Conservation (phyloP, 345 rosid species). For the Firmiana major region DNA sequence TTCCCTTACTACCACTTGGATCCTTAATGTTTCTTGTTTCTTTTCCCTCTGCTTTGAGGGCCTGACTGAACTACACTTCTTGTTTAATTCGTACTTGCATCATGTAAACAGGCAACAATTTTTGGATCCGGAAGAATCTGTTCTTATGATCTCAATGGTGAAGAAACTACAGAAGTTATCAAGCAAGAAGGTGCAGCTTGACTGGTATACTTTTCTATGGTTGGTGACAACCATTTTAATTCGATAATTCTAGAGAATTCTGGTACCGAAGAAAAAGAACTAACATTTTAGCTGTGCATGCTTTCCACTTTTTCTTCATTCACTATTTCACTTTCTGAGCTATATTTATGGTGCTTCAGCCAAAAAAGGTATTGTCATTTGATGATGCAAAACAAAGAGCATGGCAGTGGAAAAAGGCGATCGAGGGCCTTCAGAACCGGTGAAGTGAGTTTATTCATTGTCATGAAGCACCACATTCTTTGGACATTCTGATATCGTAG, state of each 20-base stretch:
- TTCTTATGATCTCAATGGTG: conserved; percentile 92
- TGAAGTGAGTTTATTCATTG: conserved; percentile 29
- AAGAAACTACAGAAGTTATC: conserved; percentile 88
- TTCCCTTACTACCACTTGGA: too few species aligned
- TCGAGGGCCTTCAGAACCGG: conserved; percentile 82
- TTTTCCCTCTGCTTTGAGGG: not conserved
- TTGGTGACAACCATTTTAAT: not conserved
- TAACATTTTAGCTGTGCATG: not conserved
- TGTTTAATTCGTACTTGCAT: not conserved
- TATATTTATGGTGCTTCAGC: too few species aligned
- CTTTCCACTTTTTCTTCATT: not conserved
- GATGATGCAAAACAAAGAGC: conserved; percentile 95
- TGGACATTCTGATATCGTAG: conserved; percentile 21
- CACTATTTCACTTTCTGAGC: not conserved
- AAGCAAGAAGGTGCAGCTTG: conserved; percentile 89
- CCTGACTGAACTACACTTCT: not conserved
- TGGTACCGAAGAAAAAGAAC: not conserved
- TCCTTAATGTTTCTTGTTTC: not conserved
- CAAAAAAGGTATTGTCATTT: conserved; percentile 93
- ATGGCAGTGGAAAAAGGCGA: conserved; percentile 88
- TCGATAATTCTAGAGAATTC: not conserved
- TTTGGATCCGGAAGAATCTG: conserved; percentile 89
- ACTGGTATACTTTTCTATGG: not conserved
- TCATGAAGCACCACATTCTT: conserved; percentile 24
- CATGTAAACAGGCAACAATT: conserved; percentile 79